These are phyloP conservation scores for Penicillium sp. DNA, from an alignment of 2,329 filamentous ascomycete species.

Conservation along the genomic window DNA sequence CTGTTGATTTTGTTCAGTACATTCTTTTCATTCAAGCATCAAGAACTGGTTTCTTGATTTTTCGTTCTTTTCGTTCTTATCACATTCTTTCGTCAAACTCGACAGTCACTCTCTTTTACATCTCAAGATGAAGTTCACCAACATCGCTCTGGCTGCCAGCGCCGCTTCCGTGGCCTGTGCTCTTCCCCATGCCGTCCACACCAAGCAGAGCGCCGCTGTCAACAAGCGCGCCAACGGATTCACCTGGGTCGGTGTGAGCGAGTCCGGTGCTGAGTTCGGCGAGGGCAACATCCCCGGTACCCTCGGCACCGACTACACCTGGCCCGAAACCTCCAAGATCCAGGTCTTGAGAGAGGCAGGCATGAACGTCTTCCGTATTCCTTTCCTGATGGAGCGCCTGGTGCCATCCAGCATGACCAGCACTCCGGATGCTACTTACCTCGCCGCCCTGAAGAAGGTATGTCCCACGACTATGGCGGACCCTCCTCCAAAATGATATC, in stretches of 20 bases:
- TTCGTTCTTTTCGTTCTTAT: conserved; percentile 15
- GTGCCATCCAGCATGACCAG: conserved; percentile 21
- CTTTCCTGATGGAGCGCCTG: conserved; percentile 30
- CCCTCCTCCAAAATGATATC: not conserved
- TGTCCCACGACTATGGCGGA: not conserved
- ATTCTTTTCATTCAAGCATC: conserved; percentile 18
- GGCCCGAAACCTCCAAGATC: conserved; percentile 24
- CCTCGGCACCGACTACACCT: conserved; percentile 22
- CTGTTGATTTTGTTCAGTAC: conserved; percentile 5
- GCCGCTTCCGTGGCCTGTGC: conserved; percentile 30
- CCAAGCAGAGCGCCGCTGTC: conserved; percentile 18
- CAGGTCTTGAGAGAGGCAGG: conserved; percentile 21
- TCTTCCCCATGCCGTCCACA: conserved; percentile 19
- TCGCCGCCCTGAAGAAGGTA: conserved; percentile 22
- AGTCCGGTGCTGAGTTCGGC: conserved; percentile 21
- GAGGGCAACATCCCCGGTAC: conserved; percentile 13
- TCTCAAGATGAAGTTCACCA: conserved; percentile 32
- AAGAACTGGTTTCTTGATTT: conserved; percentile 27
- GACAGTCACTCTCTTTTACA: conserved; percentile 24
- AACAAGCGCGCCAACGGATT: conserved; percentile 31
- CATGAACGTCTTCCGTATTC: conserved; percentile 30
- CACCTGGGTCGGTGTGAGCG: conserved; percentile 26
- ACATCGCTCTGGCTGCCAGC: conserved; percentile 30
- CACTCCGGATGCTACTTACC: conserved; percentile 21
- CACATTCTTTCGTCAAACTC: conserved; percentile 24